These are phyloP conservation scores for Amanita pallidorosea DNA, from an alignment of 768 basidiomycete species.

Conservation along the genomic window DNA sequence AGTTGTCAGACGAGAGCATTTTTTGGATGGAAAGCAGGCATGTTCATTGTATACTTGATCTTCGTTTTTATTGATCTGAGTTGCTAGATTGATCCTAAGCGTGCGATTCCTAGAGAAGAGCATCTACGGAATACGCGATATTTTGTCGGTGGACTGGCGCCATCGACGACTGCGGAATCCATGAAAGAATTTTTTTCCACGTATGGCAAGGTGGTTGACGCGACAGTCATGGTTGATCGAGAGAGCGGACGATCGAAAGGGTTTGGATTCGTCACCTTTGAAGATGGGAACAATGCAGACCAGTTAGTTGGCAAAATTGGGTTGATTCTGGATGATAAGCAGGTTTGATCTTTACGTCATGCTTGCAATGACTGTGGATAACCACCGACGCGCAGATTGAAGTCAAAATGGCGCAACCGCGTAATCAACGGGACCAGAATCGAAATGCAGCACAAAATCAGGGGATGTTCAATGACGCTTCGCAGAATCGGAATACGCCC, in stretches of 20 bases:
- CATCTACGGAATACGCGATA: slow-evolving; percentile 68
- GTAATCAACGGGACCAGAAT: slow-evolving; percentile 50
- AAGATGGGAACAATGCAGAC: slow-evolving; percentile 52
- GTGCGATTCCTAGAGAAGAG: slow-evolving; percentile 77
- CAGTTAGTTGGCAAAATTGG: slow-evolving; percentile 59
- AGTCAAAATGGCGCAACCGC: slow-evolving; percentile 72
- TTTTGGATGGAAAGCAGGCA: slow-evolving; percentile 73
- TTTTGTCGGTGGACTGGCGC: slow-evolving; percentile 71
- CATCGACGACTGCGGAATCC: slow-evolving; percentile 55
- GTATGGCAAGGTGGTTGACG: slow-evolving; percentile 74
- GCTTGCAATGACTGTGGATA: not conserved
- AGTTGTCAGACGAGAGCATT: slow-evolving; percentile 59
- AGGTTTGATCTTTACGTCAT: slow-evolving; percentile 31
- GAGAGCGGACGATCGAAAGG: slow-evolving; percentile 70
- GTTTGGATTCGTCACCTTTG: slow-evolving; percentile 81
- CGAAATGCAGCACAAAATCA: slow-evolving; percentile 17
- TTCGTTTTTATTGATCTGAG: not conserved
- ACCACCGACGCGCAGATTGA: slow-evolving; percentile 46
- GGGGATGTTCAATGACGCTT: not conserved
- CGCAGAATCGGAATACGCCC: slow-evolving; percentile 2
- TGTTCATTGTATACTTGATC: slow-evolving; percentile 6
- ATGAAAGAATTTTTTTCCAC: slow-evolving; percentile 61
- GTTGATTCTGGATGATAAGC: slow-evolving; percentile 65
- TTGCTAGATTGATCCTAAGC: slow-evolving; percentile 77
- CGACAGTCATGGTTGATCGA: slow-evolving; percentile 79